Conservation (phyloP, 805 yeast genomes). For the Limtongozyma cylindracea region DNA sequence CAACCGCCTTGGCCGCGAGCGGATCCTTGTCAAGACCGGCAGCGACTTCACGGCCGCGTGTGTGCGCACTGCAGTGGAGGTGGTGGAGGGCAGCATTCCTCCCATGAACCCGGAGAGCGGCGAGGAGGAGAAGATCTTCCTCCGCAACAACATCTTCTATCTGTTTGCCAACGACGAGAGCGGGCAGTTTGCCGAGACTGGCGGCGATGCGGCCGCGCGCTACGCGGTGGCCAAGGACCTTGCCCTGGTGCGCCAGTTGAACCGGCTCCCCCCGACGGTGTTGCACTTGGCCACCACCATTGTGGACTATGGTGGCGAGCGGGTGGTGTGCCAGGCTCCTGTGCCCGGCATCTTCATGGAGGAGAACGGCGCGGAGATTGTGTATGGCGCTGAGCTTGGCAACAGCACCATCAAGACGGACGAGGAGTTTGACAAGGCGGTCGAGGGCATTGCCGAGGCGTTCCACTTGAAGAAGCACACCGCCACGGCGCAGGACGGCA, state of each 20-base stretch:
- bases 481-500: slow-evolving; percentile 21
- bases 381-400: slow-evolving; percentile 55
- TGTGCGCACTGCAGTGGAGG: slow-evolving; percentile 52
- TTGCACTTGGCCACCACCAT: slow-evolving; percentile 60
- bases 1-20: slow-evolving; percentile 55
- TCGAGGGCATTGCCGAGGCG: slow-evolving; percentile 39
- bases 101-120: slow-evolving; percentile 69
- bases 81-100: slow-evolving; percentile 44
- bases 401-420: slow-evolving; percentile 21
- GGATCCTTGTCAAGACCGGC: slow-evolving; percentile 39
- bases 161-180: slow-evolving; percentile 38
- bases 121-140: slow-evolving; percentile 32
- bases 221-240: slow-evolving; percentile 62
- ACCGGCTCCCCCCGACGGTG: slow-evolving; percentile 38
- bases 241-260: slow-evolving; percentile 40
- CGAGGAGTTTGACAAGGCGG: slow-evolving; percentile 23
- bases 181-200: slow-evolving; percentile 36
- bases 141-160: slow-evolving; percentile 71
- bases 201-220: slow-evolving; percentile 74
- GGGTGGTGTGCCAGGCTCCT: slow-evolving; percentile 82
- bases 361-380: slow-evolving; percentile 15
- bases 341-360: slow-evolving; percentile 69
- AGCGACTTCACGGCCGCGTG: slow-evolving; percentile 61
- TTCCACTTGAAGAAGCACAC: slow-evolving; percentile 58
- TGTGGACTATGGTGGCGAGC: slow-evolving; percentile 73